phyloP scores from a whole-genome alignment of 352 stramenopile genomes.

The Pythium brachiatum region DNA sequence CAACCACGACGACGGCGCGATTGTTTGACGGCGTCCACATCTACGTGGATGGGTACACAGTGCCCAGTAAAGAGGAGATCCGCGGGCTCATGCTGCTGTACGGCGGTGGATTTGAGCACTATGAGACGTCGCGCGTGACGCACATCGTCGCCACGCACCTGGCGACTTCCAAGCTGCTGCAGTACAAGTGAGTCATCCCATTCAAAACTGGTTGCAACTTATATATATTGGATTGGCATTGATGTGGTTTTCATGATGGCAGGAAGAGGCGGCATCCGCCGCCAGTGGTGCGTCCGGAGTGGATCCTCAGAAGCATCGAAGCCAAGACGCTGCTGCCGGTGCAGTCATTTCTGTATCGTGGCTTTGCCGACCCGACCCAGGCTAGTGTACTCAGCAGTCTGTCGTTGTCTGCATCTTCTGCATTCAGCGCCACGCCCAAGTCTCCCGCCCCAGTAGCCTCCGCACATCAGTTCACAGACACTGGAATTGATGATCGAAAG shows the following conservation, averaged over 20 bases:
- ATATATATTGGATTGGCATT: neutral
- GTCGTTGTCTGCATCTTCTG: constrained; percentile 16
- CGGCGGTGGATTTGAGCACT: constrained; percentile 87
- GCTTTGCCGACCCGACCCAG: constrained; percentile 77
- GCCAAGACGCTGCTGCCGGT: constrained; percentile 63
- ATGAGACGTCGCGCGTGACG: constrained; percentile 82
- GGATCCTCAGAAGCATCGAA: constrained; percentile 91
- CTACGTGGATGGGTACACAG: constrained; percentile 87
- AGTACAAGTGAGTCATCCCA: constrained; percentile 69
- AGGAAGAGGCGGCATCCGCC: constrained; percentile 58
- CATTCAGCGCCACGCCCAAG: constrained; percentile 2
- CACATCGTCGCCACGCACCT: constrained; percentile 88
- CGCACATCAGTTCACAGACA: neutral
- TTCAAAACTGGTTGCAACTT: no score
- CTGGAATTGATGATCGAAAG: neutral
- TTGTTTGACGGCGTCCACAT: constrained; percentile 81
- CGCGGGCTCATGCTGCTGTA: constrained; percentile 71
- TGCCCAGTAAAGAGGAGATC: constrained; percentile 83
- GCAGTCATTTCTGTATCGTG: constrained; percentile 81
- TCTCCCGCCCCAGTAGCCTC: neutral
- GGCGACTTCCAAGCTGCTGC: constrained; percentile 78
- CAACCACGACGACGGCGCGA: constrained; percentile 4
- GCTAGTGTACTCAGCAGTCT: constrained; percentile 33
- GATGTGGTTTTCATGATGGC: neutral
- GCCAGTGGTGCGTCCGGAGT: constrained; percentile 87